Evolutionary conservation across 352 stramenopile genomes (phyloP).

Genomic region (Pythium brassicae): DNA sequence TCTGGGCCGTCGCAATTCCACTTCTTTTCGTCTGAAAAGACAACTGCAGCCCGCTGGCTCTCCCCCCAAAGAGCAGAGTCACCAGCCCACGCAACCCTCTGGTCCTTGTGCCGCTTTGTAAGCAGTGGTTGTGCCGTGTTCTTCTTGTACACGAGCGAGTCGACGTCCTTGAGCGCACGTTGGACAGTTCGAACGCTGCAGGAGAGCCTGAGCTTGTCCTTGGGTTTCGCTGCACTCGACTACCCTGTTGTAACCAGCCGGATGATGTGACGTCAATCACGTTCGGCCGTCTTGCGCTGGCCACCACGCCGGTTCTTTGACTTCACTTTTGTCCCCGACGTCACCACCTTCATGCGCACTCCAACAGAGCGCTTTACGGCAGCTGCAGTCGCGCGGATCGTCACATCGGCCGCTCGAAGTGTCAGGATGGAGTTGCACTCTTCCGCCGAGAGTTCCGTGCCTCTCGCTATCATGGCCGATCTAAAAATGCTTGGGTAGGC

Average conservation of each 20-base stretch:
- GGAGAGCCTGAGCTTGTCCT: background rate
- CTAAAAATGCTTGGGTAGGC: background rate
- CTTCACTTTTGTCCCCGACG: background rate
- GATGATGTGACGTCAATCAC: background rate
- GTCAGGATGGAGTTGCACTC: background rate
- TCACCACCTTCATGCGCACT: background rate
- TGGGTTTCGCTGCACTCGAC: background rate
- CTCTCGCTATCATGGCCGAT: background rate
- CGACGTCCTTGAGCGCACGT: background rate
- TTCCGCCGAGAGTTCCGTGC: background rate
- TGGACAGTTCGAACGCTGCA: background rate
- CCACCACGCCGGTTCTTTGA: background rate
- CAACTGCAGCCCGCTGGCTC: too few relatives aligned
- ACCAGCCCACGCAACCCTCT: too few relatives aligned
- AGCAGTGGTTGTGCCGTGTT: too few relatives aligned
- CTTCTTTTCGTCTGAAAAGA: too few relatives aligned
- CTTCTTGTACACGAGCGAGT: slow-evolving; percentile 4
- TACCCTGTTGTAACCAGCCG: background rate
- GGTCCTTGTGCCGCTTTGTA: background rate
- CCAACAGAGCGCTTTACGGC: background rate
- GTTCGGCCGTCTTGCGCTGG: background rate
- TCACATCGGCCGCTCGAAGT: too few relatives aligned
- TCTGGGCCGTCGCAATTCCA: too few relatives aligned
- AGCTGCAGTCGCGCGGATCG: too few relatives aligned
- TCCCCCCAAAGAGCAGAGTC: too few relatives aligned